These are phyloP conservation scores for Inonotus obliquus DNA, from an alignment of 1,284 basidiomycete species.

Conservation along the genomic window DNA sequence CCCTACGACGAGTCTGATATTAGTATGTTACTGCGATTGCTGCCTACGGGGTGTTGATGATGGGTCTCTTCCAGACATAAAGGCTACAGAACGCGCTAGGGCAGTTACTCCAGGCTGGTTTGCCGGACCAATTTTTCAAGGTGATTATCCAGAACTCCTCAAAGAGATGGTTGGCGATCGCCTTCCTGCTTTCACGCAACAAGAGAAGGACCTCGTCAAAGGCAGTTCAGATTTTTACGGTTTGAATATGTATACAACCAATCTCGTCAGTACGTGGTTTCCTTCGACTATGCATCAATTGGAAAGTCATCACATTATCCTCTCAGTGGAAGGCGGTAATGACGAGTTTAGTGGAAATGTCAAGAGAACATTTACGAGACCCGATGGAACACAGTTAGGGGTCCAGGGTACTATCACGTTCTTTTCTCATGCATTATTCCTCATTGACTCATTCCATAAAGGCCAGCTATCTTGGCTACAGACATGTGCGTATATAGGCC, in stretches of 20 bases:
- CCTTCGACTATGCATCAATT: not conserved
- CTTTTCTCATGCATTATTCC: not conserved
- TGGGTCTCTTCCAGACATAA: conserved; percentile 39
- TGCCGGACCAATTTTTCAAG: conserved; percentile 67
- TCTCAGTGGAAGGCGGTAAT: conserved; percentile 38
- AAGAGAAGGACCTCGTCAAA: conserved; percentile 41
- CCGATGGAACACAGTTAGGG: conserved; percentile 65
- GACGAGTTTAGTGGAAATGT: conserved; percentile 4
- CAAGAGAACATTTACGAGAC: conserved; percentile 50
- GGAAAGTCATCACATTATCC: not conserved
- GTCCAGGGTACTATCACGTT: conserved; percentile 36
- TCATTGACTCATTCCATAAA: not conserved
- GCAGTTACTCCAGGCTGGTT: conserved; percentile 66
- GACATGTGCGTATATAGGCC: not conserved
- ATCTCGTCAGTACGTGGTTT: conserved; percentile 32
- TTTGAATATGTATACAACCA: conserved; percentile 71
- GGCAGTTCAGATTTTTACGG: conserved; percentile 71
- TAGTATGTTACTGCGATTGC: conserved; percentile 40
- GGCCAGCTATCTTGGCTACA: not conserved
- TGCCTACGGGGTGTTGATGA: not conserved
- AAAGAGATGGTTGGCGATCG: conserved; percentile 56
- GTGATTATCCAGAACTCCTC: conserved; percentile 63
- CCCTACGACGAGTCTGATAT: conserved; percentile 62
- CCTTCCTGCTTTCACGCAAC: conserved; percentile 61
- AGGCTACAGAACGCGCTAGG: conserved; percentile 59